These are phyloP conservation scores for Epichloe glyceriae DNA, from an alignment of 2,329 filamentous ascomycete genomes.

Conservation along the genomic window DNA sequence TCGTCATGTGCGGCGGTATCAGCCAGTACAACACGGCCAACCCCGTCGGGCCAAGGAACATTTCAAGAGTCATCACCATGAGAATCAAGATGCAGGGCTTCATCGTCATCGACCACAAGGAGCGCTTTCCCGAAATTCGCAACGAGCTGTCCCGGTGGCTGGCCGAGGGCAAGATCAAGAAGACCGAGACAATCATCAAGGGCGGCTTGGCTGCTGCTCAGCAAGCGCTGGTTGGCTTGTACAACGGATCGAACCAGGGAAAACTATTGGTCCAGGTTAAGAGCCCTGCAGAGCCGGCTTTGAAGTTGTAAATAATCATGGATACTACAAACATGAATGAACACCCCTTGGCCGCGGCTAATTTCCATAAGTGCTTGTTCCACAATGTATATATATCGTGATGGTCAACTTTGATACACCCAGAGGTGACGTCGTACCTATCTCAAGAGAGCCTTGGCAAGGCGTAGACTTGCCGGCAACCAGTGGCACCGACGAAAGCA, in stretches of 20 bases:
- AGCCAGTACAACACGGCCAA: slow-evolving; percentile 51
- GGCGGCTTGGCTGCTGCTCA: slow-evolving; percentile 56
- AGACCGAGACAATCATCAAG: slow-evolving; percentile 56
- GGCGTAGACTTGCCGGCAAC: too few species aligned
- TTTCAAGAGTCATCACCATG: slow-evolving; percentile 38
- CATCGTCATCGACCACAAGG: slow-evolving; percentile 55
- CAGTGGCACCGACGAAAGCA: too few species aligned
- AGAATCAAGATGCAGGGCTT: slow-evolving; percentile 56
- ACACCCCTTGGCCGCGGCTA: too few species aligned
- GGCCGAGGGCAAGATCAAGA: slow-evolving; percentile 57
- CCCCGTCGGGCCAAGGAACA: slow-evolving; percentile 43
- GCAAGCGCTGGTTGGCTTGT: slow-evolving; percentile 49
- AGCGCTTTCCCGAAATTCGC: slow-evolving; percentile 43
- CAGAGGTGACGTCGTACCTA: too few species aligned
- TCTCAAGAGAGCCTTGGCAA: too few species aligned
- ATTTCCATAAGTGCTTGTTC: too few species aligned
- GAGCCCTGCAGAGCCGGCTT: slow-evolving; percentile 10
- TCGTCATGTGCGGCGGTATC: slow-evolving; percentile 61
- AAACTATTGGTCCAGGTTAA: slow-evolving; percentile 47
- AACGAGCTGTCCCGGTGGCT: slow-evolving; percentile 54
- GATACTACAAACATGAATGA: too few species aligned
- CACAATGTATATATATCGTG: too few species aligned
- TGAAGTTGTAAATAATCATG: slow-evolving; percentile 9
- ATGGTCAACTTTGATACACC: too few species aligned
- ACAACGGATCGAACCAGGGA: slow-evolving; percentile 57